These are phyloP conservation scores for Cucurbita moschata DNA, from an alignment of 306 rosid species.

Conservation along the genomic window DNA sequence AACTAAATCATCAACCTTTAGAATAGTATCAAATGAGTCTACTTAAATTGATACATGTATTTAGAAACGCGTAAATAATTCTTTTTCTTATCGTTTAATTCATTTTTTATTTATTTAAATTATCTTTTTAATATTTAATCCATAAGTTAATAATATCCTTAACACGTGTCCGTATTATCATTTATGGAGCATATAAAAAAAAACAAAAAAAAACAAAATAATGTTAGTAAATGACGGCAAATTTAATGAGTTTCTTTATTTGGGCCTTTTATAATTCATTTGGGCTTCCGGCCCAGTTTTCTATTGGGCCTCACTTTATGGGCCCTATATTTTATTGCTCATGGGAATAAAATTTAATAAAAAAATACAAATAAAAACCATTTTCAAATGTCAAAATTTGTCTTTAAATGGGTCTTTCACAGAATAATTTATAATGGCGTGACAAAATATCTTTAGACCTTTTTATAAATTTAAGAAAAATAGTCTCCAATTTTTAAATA, in stretches of 20 bases:
- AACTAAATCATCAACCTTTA: neutral
- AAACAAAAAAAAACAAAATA: neutral
- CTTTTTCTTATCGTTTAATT: neutral
- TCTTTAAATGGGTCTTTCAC: too few species aligned
- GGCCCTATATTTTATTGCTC: too few species aligned
- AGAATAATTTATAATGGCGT: neutral
- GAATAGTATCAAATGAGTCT: too few species aligned
- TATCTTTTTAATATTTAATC: neutral
- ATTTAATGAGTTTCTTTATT: neutral
- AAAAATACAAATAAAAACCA: too few species aligned
- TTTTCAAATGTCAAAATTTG: too few species aligned
- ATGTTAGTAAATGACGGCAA: neutral
- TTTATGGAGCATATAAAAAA: neutral
- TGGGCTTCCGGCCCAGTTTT: neutral
- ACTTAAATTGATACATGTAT: too few species aligned
- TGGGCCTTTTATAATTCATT: neutral
- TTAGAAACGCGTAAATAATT: neutral
- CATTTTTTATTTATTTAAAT: neutral
- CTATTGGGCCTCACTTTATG: neutral
- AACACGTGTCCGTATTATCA: neutral
- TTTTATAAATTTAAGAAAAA: neutral
- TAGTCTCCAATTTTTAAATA: neutral
- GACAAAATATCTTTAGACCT: neutral
- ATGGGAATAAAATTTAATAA: too few species aligned
- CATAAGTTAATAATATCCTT: neutral